A percentile compares a stretch with the other conserved stretches of the same genome.
Conservation (phyloP, 495 filamentous ascomycete genomes). For the Penicillium argentinense region DNA sequence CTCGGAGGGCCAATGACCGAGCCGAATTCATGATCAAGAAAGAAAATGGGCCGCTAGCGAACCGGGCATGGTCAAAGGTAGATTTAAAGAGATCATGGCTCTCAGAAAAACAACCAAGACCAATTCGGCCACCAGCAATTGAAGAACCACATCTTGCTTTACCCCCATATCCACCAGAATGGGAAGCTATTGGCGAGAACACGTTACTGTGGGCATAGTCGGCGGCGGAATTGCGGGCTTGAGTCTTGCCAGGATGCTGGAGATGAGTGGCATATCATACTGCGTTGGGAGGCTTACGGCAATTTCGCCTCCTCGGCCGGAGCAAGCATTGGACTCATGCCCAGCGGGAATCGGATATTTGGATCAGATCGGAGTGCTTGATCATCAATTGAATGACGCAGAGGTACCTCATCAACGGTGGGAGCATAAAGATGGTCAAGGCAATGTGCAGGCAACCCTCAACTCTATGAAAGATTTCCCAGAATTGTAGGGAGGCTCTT, state of each 20-base stretch:
- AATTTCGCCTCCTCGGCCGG: constrained; percentile 5
- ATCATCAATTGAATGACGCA: constrained; percentile 9
- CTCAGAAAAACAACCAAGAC: too few species aligned
- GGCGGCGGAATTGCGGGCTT: constrained; percentile 52
- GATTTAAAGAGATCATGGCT: too few species aligned
- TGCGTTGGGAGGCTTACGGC: constrained; percentile 8
- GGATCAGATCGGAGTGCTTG: constrained; percentile 28
- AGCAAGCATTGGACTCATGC: constrained; percentile 12
- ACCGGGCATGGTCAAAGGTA: too few species aligned
- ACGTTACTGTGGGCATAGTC: constrained; percentile 30
- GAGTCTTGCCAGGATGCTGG: constrained; percentile 11
- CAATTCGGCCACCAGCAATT: too few species aligned
- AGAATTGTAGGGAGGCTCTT: background rate
- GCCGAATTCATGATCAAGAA: too few species aligned
- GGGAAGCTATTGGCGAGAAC: background rate
- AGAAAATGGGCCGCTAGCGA: too few species aligned
- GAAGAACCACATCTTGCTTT: too few species aligned
- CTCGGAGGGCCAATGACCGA: too few species aligned
- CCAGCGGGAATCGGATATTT: constrained; percentile 15
- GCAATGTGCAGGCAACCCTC: background rate
- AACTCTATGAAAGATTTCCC: background rate
- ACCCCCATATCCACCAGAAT: too few species aligned
- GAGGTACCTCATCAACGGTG: background rate
- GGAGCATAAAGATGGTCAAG: background rate
- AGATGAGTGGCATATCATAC: constrained; percentile 12